Base-by-base conservation (phyloP, 176 grass and related monocot genomes). In the Paspalum notatum region DNA sequence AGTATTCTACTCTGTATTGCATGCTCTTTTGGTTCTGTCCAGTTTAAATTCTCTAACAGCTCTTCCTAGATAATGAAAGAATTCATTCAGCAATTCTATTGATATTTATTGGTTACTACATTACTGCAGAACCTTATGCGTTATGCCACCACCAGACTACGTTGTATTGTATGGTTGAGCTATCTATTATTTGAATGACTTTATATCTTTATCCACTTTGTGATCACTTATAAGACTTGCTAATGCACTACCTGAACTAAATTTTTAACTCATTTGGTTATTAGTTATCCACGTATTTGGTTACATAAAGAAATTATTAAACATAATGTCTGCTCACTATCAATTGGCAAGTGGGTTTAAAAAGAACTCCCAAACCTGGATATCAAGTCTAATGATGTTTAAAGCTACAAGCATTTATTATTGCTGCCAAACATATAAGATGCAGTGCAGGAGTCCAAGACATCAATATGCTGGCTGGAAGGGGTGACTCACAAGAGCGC, bases 1-100 rank as follows among this genome's bases (percentile, higher is more conserved):
- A 11, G 62, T 42, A 59, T 21, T 55, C 54, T 56, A 59, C 32
- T 55, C 54, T 56, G 5, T 61, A 40, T 17, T 50, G 50, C 78
- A 42, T 72, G 60, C 68, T 72, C 18, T 81, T 58, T 53, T 85
- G 70, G 40, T 76, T 72, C 18, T 45, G 52, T 72, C 67, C 39
- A 8, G 76, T 67, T 47, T 74, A 66, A 27, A 78, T 69, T 84
- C 77, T 73, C 14, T 20, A 71, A 76, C 25, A 49, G 54, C 24
- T 69, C 10, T 53, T 83, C 74, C 17, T 75, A 70, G 52, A 59
- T 83, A 9, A 74, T 43, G 79, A 66, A 60, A 60, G 6, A 37
- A 39, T 38, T 13, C 40, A 38, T 43, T 72, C 20, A 43, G 18
- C 27, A 74, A 54, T 57, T 39, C 9, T 66, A 21, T 18, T 37